Percentiles rank a stretch among this genome's conserved stretches.
phyloP scores from a whole-genome alignment of 305 asterid genomes.

The Fraxinus baroniana region DNA sequence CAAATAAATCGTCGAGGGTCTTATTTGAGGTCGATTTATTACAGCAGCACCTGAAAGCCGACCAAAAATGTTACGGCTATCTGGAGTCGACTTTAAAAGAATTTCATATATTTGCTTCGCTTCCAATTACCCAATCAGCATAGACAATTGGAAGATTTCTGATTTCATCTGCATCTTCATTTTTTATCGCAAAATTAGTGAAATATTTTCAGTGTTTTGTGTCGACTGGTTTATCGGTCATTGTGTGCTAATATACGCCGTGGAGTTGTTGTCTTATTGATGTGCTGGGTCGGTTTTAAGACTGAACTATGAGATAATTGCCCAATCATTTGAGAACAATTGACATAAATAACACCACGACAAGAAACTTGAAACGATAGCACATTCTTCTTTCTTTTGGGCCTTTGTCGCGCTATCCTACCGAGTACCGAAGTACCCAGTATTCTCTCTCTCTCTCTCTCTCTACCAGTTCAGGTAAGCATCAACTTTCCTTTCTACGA shows the following conservation, averaged over 20 bases:
- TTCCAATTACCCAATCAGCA: slow-evolving; percentile 63
- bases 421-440: not conserved
- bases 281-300: not conserved
- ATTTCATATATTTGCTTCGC: slow-evolving; percentile 74
- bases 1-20: slow-evolving; percentile 93
- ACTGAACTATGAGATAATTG: not conserved
- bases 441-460: slow-evolving; percentile 8
- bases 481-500: slow-evolving; percentile 30
- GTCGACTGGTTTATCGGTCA: not conserved
- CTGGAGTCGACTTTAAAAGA: slow-evolving; percentile 72
- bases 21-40: slow-evolving; percentile 22
- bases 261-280: not conserved
- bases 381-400: not conserved
- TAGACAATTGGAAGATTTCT: not conserved
- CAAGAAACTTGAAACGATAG: not conserved
- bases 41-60: slow-evolving; percentile 99
- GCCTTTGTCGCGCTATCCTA: not conserved
- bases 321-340: not conserved
- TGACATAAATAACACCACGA: not conserved
- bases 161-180: not conserved
- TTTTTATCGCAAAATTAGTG: not conserved
- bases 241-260: not conserved
- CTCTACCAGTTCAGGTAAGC: not conserved
- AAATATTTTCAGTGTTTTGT: not conserved
- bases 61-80: slow-evolving; percentile 94